A percentile compares a stretch with the other conserved stretches of the same genome.
These are phyloP conservation scores for Blastobotrys apis DNA, from an alignment of 1,139 yeast genomes.

Conservation along the genomic window DNA sequence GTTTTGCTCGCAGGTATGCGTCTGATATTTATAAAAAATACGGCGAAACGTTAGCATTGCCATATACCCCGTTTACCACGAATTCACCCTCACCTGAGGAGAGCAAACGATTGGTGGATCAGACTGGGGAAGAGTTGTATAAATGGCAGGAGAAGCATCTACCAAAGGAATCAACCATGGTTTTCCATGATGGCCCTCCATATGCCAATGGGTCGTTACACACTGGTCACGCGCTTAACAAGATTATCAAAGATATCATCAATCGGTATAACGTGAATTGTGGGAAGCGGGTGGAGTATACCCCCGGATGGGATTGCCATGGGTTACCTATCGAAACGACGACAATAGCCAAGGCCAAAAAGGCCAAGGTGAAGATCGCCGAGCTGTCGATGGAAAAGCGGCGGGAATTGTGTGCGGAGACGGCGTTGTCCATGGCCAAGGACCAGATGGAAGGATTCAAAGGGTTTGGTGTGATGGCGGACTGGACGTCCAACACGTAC, in stretches of 20 bases:
- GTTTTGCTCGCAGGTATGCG: background rate
- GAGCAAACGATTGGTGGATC: conserved; percentile 31
- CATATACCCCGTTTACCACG: conserved; percentile 49
- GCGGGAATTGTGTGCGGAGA: conserved; percentile 58
- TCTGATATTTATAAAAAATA: conserved; percentile 29
- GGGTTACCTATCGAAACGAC: conserved; percentile 94
- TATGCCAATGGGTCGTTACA: conserved; percentile 95
- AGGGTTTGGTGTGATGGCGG: conserved; percentile 75
- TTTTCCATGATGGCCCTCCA: conserved; percentile 96
- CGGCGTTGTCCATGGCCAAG: conserved; percentile 63
- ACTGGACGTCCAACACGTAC: conserved; percentile 63
- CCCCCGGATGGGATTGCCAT: conserved; percentile 99
- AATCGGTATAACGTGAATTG: conserved; percentile 63
- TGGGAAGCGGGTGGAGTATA: conserved; percentile 61
- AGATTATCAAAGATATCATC: conserved; percentile 80
- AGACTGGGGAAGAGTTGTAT: conserved; percentile 40
- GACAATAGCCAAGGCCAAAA: conserved; percentile 48
- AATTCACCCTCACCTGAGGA: conserved; percentile 39
- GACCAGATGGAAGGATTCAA: conserved; percentile 62
- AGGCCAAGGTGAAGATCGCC: conserved; percentile 36
- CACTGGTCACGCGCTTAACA: conserved; percentile 90
- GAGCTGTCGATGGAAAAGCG: conserved; percentile 48
- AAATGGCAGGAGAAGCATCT: conserved; percentile 39
- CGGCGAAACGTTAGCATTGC: conserved; percentile 49
- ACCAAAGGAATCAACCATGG: conserved; percentile 33